A percentile compares a stretch with the other conserved stretches of the same genome.
Evolutionary conservation across 192 early-diverging fungal species (phyloP).

Genomic region (Umbelopsis ramanniana): DNA sequence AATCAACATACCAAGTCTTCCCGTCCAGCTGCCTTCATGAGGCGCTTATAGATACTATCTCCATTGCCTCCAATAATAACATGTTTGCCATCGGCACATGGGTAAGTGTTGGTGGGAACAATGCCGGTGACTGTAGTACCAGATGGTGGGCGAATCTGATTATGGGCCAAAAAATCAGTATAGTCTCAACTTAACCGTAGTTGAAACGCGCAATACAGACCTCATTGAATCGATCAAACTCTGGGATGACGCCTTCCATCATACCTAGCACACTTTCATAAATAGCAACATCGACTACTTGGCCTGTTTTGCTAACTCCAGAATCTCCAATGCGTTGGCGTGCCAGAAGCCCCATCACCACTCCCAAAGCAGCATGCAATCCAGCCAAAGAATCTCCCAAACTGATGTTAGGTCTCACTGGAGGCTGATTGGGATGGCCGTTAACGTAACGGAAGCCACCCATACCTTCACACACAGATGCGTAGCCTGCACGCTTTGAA

Average conservation of each 20-base stretch:
- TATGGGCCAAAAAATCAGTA: not conserved
- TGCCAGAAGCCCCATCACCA: conserved; percentile 41
- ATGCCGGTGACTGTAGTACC: conserved; percentile 58
- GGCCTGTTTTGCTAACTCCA: conserved; percentile 31
- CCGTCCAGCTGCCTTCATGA: conserved; percentile 47
- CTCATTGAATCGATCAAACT: conserved; percentile 51
- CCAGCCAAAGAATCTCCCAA: conserved; percentile 57
- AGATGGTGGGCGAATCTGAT: conserved; percentile 52
- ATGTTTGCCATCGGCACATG: conserved; percentile 48
- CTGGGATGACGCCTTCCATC: conserved; percentile 55
- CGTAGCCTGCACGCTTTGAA: conserved; percentile 49
- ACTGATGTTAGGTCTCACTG: conserved; percentile 56
- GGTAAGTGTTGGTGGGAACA: conserved; percentile 53
- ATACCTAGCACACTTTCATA: conserved; percentile 54
- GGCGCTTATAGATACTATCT: conserved; percentile 52
- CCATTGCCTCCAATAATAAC: conserved; percentile 59
- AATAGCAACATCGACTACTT: conserved; percentile 57
- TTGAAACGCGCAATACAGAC: conserved; percentile 20
- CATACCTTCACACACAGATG: conserved; percentile 58
- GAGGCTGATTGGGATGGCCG: conserved; percentile 45
- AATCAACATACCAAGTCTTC: conserved; percentile 39
- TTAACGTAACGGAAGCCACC: conserved; percentile 50
- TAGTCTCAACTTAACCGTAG: too few relatives aligned
- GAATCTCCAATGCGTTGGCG: conserved; percentile 36
- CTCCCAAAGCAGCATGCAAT: conserved; percentile 50